These are phyloP conservation scores for Blastomyces silverae DNA, from an alignment of 2,329 filamentous ascomycete genomes.

Conservation along the genomic window DNA sequence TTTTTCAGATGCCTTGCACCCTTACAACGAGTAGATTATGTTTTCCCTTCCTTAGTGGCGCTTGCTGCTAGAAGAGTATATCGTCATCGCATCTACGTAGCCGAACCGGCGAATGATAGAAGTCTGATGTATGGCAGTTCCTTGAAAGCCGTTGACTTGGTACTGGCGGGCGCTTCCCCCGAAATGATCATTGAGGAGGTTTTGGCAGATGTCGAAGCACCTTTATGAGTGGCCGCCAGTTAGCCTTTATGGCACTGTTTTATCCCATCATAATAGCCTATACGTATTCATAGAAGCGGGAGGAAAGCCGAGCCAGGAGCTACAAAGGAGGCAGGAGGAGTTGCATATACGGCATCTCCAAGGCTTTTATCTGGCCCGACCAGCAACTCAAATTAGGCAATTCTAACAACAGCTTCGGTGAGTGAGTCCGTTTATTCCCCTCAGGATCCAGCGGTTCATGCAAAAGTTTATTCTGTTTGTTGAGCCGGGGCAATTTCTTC, in stretches of 20 bases:
- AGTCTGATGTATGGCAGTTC: conserved; percentile 93
- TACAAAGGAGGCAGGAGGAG: not conserved
- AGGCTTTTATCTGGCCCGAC: not conserved
- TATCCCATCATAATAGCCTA: not conserved
- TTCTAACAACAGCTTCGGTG: not conserved
- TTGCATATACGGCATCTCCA: not conserved
- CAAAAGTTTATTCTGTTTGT: not conserved
- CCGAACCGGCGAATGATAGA: conserved; percentile 63
- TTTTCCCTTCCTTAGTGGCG: conserved; percentile 74
- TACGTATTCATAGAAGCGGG: not conserved
- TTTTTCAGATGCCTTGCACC: conserved; percentile 61
- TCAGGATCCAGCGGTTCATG: not conserved
- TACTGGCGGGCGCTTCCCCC: conserved; percentile 55
- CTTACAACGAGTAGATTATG: conserved; percentile 71
- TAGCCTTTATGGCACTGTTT: not conserved
- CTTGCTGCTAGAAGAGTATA: conserved; percentile 84
- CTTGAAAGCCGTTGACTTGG: conserved; percentile 56
- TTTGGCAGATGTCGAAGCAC: conserved; percentile 50
- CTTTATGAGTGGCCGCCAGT: conserved; percentile 38
- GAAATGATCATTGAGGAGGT: conserved; percentile 55
- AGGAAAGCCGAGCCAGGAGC: not conserved
- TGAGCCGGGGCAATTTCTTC: not conserved
- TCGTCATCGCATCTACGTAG: conserved; percentile 70
- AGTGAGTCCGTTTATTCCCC: not conserved
- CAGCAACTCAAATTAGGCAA: not conserved